Percentiles rank a stretch among this genome's conserved stretches.
Evolutionary conservation across 2,329 filamentous ascomycete genomes (phyloP).

Genomic region (Microsporum audouinii): DNA sequence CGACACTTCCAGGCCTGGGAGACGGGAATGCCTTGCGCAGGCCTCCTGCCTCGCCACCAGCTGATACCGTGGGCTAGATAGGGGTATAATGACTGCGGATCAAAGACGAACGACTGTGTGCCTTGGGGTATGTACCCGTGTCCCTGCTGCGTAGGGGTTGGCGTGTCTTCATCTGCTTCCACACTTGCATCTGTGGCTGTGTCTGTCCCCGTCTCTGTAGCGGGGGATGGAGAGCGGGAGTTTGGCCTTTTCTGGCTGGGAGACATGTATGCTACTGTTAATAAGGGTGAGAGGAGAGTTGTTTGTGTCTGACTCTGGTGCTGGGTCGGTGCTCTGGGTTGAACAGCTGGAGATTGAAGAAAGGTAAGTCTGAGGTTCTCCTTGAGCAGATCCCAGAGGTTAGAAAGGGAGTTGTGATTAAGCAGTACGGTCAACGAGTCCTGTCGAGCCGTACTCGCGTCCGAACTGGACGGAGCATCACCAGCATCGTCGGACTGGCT

Average conservation of each 20-base stretch:
- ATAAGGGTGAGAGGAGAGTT: constrained; percentile 31
- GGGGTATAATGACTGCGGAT: constrained; percentile 48
- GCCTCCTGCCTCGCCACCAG: constrained; percentile 78
- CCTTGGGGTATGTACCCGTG: constrained; percentile 33
- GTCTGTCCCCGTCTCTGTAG: background rate
- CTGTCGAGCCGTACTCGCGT: constrained; percentile 22
- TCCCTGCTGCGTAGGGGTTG: constrained; percentile 12
- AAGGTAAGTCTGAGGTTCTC: constrained; percentile 46
- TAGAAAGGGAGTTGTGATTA: constrained; percentile 47
- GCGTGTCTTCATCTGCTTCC: background rate
- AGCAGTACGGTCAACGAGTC: constrained; percentile 43
- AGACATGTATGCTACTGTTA: constrained; percentile 35
- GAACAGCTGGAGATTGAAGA: constrained; percentile 19
- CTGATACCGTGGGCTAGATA: constrained; percentile 61
- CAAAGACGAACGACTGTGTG: constrained; percentile 53
- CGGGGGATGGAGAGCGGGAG: background rate
- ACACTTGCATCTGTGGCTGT: background rate
- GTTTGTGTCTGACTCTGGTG: constrained; percentile 21
- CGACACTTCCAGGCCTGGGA: constrained; percentile 84
- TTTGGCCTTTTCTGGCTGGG: constrained; percentile 13
- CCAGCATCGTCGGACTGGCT: constrained; percentile 21
- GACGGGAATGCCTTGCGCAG: constrained; percentile 62
- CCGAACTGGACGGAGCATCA: constrained; percentile 17
- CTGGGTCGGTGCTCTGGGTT: constrained; percentile 21
- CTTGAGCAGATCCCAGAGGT: constrained; percentile 54